phyloP scores from a whole-genome alignment of 2,329 filamentous ascomycete genomes.

The Beauveria pseudobassiana region DNA sequence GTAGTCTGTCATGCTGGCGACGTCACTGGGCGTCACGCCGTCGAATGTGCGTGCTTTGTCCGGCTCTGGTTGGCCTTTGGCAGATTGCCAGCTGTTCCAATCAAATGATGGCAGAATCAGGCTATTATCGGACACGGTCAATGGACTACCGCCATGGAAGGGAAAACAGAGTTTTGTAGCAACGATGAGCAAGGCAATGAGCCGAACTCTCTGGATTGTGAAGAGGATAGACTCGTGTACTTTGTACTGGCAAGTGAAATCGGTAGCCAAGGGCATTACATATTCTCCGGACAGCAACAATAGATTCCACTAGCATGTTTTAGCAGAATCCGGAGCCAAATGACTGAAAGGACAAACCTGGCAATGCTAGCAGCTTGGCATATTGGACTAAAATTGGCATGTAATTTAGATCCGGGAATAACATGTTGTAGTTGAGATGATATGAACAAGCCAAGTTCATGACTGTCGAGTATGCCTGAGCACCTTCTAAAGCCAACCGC shows the following conservation, averaged over 20 bases:
- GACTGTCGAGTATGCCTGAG: constrained; percentile 57
- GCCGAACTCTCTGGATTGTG: constrained; percentile 67
- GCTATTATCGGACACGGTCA: neutral
- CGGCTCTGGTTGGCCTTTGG: constrained; percentile 29
- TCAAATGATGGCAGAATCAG: constrained; percentile 39
- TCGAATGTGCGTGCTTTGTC: constrained; percentile 32
- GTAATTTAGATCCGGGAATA: constrained; percentile 65
- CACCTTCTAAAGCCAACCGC: constrained; percentile 35
- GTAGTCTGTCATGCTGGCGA: constrained; percentile 51
- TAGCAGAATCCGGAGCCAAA: constrained; percentile 14
- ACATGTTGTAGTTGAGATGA: constrained; percentile 58
- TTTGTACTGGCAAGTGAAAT: constrained; percentile 42
- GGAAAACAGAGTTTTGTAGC: constrained; percentile 75
- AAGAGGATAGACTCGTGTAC: constrained; percentile 37
- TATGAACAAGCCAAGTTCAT: constrained; percentile 57
- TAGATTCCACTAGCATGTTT: constrained; percentile 46
- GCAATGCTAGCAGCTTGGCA: constrained; percentile 64
- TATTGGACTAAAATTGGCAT: constrained; percentile 62
- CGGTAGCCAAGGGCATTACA: constrained; percentile 41
- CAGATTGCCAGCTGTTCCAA: constrained; percentile 63
- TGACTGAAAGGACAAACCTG: constrained; percentile 40
- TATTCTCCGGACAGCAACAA: constrained; percentile 37
- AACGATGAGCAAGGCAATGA: constrained; percentile 65
- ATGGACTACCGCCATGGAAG: constrained; percentile 45
- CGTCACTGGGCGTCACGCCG: constrained; percentile 51